Base-by-base conservation (phyloP, 768 basidiomycete species). In the Jaapia argillacea region DNA sequence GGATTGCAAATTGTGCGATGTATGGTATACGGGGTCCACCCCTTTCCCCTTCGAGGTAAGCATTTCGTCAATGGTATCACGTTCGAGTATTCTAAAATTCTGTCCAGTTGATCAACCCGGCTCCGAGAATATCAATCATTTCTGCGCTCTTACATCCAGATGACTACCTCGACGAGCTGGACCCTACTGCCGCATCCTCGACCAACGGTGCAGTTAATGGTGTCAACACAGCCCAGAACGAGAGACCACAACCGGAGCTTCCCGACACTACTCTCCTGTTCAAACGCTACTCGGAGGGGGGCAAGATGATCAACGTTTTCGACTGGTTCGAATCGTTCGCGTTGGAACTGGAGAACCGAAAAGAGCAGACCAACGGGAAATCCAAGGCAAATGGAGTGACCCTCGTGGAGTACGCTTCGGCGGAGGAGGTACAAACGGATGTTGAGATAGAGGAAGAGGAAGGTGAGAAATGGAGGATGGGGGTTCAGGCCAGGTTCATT, bases 251-350 rank as follows among this genome's bases (percentile, higher is more conserved):
- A 4, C 73, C 68, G 66, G 66, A 72, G 37, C 68, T 84, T 33
- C 81, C 85, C 0, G 88, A 91, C 51, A 80, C 76, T 1, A 80
- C 75, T 51, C 83, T 90, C 45, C 64, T 90, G 12, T 86, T 90
- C 64, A 66, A 65, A 38, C 71, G 85, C 18, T 91, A 88, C 60
- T 67, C 81, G 35, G 81, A 88, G 52, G 82, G 83, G 38, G 85
- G 85, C 36, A 80, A 72, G 62, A 74, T 84, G 75, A 77, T 91
- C 60, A 91, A 91, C 54, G 72, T 88, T 2, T 89, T 85, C 56
- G 89, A 92, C 58, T 90, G 87, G 89, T 89, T 79, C 53, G 79
- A 85, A 51, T 74, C 81, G 20, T 92, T 91, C 58, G 69, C 74
- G 24, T 58, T 68, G 18, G 81, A 75, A 24, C 59, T 90, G 42